Percentiles rank a stretch among this genome's conserved stretches.
phyloP scores from a whole-genome alignment of 108 stramenopile species.

The Pseudonitzschia pungens region DNA sequence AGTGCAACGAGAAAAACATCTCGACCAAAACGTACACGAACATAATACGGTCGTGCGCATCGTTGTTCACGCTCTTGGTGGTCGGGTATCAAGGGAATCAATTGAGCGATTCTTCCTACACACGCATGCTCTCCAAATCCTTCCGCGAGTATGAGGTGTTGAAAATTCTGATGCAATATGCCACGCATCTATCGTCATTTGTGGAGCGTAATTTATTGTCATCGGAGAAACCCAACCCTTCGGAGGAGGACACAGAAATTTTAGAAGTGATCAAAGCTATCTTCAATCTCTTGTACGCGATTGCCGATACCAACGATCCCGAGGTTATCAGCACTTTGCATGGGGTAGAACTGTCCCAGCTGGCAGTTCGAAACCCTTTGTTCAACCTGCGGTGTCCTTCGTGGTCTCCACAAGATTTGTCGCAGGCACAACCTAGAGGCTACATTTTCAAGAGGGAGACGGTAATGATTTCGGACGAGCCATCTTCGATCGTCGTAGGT shows the following conservation, averaged over 20 bases:
- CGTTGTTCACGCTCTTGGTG: conserved; percentile 7
- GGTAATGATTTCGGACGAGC: conserved; percentile 12
- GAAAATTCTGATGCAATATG: conserved; percentile 23
- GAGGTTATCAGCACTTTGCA: conserved; percentile 19
- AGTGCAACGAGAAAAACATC: conserved; percentile 8
- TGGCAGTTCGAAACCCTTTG: conserved; percentile 33
- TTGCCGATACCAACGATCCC: conserved; percentile 20
- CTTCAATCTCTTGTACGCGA: conserved; percentile 21
- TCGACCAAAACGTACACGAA: neutral
- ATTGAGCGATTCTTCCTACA: conserved; percentile 14
- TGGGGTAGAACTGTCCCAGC: conserved; percentile 17
- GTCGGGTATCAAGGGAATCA: neutral
- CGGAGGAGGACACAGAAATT: conserved; percentile 5
- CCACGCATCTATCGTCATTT: neutral
- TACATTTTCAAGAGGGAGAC: conserved; percentile 18
- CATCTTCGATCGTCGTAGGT: conserved; percentile 4
- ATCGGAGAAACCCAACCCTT: neutral
- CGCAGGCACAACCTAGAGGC: conserved; percentile 18
- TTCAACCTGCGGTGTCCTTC: neutral
- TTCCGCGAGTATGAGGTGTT: conserved; percentile 27
- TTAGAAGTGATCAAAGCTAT: conserved; percentile 16
- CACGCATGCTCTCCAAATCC: conserved; percentile 3
- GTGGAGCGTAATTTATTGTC: conserved; percentile 6
- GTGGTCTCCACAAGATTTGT: neutral
- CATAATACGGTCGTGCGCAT: conserved; percentile 6